A percentile compares a stretch with the other conserved stretches of the same genome.
Evolutionary conservation across 352 stramenopile genomes (phyloP).

Genomic region (Phytophthora macrochlamydospora): DNA sequence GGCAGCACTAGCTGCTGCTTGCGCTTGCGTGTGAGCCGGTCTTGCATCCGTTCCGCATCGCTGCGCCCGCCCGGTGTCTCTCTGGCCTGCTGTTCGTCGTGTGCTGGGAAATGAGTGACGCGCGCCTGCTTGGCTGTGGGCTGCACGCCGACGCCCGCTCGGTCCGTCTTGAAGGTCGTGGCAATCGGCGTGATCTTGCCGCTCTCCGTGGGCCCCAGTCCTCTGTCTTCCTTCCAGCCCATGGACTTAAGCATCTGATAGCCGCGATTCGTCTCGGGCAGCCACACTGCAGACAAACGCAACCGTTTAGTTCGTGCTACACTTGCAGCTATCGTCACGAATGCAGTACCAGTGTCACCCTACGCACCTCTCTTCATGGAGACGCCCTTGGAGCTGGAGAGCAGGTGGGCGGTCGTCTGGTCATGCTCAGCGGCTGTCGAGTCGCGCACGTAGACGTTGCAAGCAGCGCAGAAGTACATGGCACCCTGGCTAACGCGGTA

Average conservation of each 20-base stretch:
- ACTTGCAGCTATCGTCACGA: background rate
- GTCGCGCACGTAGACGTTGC: conserved; percentile 65
- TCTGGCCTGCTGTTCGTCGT: conserved; percentile 42
- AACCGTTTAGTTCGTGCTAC: conserved; percentile 2
- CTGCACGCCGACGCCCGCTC: conserved; percentile 43
- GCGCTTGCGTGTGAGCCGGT: conserved; percentile 51
- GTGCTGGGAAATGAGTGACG: conserved; percentile 48
- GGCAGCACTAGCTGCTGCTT: conserved; percentile 37
- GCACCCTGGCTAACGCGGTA: background rate
- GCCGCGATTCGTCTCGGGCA: conserved; percentile 70
- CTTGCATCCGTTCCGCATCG: conserved; percentile 45
- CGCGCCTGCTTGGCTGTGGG: conserved; percentile 27
- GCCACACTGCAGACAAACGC: conserved; percentile 42
- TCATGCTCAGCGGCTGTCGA: conserved; percentile 55
- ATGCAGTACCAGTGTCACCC: background rate
- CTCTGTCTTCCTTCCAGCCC: conserved; percentile 55
- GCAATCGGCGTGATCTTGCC: conserved; percentile 55
- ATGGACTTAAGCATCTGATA: conserved; percentile 65
- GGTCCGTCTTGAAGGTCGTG: conserved; percentile 61
- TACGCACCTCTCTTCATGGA: conserved; percentile 50
- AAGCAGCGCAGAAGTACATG: conserved; percentile 76
- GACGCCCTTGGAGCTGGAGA: conserved; percentile 49
- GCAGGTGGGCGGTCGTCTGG: conserved; percentile 54
- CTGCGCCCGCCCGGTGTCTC: conserved; percentile 34
- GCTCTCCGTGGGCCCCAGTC: conserved; percentile 36